Evolutionary conservation across 768 basidiomycete genomes (phyloP).

Genomic region (Phylloporus arenicola): DNA sequence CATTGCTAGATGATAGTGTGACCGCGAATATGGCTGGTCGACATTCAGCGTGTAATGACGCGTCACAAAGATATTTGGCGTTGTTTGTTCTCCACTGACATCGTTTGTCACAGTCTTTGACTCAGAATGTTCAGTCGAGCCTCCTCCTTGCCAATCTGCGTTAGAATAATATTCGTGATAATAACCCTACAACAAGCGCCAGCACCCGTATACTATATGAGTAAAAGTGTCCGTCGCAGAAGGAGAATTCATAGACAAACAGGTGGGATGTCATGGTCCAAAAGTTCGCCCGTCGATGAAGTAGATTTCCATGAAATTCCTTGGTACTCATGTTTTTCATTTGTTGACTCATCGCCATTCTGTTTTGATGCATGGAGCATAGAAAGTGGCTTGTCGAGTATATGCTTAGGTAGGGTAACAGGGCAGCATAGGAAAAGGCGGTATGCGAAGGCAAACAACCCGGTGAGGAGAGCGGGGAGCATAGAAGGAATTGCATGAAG

Average conservation of each 20-base stretch:
- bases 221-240: conserved; percentile 33
- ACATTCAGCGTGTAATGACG: conserved; percentile 41
- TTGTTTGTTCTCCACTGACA: conserved; percentile 27
- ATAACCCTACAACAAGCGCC: conserved; percentile 43
- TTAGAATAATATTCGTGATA: conserved; percentile 36
- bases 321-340: conserved; percentile 29
- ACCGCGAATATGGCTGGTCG: conserved; percentile 37
- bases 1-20: conserved; percentile 49
- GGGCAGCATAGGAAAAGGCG: conserved; percentile 46
- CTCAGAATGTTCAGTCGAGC: conserved; percentile 25
- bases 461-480: conserved; percentile 26
- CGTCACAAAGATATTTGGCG: conserved; percentile 53
- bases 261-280: conserved; percentile 36
- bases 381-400: conserved; percentile 33
- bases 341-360: conserved; percentile 24
- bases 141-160: conserved; percentile 24
- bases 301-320: conserved; percentile 18
- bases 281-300: conserved; percentile 25
- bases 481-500: conserved; percentile 30
- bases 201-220: conserved; percentile 42
- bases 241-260: conserved; percentile 47
- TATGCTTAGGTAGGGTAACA: conserved; percentile 43
- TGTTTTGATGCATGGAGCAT: conserved; percentile 29
- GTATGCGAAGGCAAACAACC: conserved; percentile 45
- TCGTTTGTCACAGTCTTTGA: conserved; percentile 7